phyloP scores from a whole-genome alignment of 1,284 basidiomycete species.

The Dichomitus squalens region DNA sequence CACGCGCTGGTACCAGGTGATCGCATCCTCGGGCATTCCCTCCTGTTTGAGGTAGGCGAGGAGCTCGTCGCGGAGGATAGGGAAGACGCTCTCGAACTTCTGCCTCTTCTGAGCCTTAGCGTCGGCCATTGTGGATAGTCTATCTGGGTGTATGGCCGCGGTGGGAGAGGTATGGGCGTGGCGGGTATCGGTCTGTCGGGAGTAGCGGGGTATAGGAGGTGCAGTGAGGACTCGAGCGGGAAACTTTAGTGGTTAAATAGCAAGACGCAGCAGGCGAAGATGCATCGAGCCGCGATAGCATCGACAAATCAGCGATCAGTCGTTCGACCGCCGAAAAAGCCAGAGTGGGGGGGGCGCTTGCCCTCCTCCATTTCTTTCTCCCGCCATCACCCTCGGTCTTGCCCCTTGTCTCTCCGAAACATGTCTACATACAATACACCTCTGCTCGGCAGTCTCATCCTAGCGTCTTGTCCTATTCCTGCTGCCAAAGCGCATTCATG shows the following conservation, averaged over 20 bases:
- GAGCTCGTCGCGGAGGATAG: conserved; percentile 57
- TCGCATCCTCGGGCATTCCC: conserved; percentile 82
- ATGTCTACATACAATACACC: neutral
- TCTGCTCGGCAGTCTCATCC: neutral
- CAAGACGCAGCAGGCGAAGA: neutral
- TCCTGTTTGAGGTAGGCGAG: conserved; percentile 66
- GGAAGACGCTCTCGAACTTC: conserved; percentile 56
- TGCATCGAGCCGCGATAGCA: neutral
- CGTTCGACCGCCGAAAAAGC: neutral
- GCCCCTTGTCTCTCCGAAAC: neutral
- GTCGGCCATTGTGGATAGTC: conserved; percentile 27
- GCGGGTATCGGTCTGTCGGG: too few relatives aligned
- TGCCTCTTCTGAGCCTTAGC: conserved; percentile 47
- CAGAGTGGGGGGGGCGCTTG: conserved; percentile 1
- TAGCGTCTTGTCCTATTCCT: neutral
- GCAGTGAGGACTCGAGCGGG: too few relatives aligned
- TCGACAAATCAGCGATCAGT: neutral
- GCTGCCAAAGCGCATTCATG: neutral
- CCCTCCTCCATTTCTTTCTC: neutral
- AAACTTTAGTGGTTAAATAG: too few relatives aligned
- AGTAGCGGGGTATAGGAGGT: too few relatives aligned
- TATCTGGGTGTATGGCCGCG: too few relatives aligned
- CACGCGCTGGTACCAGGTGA: conserved; percentile 81
- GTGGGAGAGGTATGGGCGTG: too few relatives aligned
- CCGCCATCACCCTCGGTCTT: neutral